A percentile compares a stretch with the other conserved stretches of the same genome.
Evolutionary conservation across 441 rosid species (phyloP).

Genomic region (California macrophylla): DNA sequence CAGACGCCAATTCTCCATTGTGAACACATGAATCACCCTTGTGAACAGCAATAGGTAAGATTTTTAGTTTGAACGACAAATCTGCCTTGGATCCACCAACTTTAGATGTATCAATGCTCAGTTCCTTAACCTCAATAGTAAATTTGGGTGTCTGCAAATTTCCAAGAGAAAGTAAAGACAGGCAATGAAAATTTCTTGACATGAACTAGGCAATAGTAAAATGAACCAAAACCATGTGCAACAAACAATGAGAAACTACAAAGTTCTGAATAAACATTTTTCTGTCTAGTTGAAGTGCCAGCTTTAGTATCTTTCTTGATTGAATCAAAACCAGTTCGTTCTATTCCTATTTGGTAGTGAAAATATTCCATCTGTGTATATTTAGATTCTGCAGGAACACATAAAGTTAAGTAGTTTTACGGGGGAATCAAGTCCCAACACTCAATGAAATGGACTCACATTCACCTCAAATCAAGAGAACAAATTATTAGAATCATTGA

Average conservation of each 20-base stretch:
- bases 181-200: not conserved
- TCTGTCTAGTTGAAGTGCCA: not conserved
- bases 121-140: conserved; percentile 60
- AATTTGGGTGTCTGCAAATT: conserved; percentile 64
- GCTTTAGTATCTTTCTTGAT: not conserved
- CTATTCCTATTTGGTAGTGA: not conserved
- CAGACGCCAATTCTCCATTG: conserved; percentile 33
- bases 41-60: conserved; percentile 57
- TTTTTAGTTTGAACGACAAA: conserved; percentile 59
- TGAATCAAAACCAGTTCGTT: not conserved
- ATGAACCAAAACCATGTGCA: not conserved
- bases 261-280: not conserved
- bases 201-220: not conserved
- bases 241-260: not conserved
- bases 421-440: not conserved
- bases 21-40: conserved; percentile 32
- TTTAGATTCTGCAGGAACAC: not conserved
- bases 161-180: conserved; percentile 20
- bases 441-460: not conserved
- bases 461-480: not conserved
- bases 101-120: conserved; percentile 63
- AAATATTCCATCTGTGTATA: not conserved
- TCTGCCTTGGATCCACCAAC: conserved; percentile 67
- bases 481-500: not conserved
- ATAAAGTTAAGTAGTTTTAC: not conserved